Evolutionary conservation across 805 yeast species (phyloP), one percentile per base, ranked within the genome.

Genomic region (Metschnikowia lunata): DNA sequence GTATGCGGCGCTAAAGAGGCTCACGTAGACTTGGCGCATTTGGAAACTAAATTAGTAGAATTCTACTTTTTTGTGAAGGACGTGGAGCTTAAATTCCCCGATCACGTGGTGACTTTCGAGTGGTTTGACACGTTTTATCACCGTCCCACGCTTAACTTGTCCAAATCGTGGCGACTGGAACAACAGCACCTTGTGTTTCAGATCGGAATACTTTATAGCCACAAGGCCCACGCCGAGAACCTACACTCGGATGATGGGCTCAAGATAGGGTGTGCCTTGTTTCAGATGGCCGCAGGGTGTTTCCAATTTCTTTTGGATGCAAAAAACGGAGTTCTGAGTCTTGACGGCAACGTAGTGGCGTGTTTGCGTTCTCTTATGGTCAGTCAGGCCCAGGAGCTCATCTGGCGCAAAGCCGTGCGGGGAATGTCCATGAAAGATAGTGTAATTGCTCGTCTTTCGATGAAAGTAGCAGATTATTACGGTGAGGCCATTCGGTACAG

Each of bases 321-420:
- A 12, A n/a, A 23, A 6, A 15, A 33, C 3, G 31, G 36, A n/a
- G 15, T 9, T 13, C 28, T 71, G 72, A 88, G 80, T 41, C 62
- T 86, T 12, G 79, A 78, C 33, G 35, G 45, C 1, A 71, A 72
- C 10, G 78, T 87, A 0, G 55, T 85, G 8, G 63, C 67, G 10
- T 68, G 81, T 13, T 63, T 89, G 42, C 63, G 72, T 31, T 52
- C 59, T 10, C 56, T 88, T 30, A 77, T 78, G 78, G 58, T 85
- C 33, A 93, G 95, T 0, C 96, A 88, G 56, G 93, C 96, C 0
- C 96, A 89, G 62, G 97, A 90, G 57, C 74, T 80, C 10, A 79
- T 84, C 40, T 89, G 97, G 96, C 80, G 76, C 38, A 82, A 82
- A 54, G 88, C 96, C 0, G 42, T 67, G 4, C 62, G 71, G 0